These are phyloP conservation scores for Dinochytrium kinnereticum DNA, from an alignment of 371 early-diverging fungal genomes.

Conservation along the genomic window DNA sequence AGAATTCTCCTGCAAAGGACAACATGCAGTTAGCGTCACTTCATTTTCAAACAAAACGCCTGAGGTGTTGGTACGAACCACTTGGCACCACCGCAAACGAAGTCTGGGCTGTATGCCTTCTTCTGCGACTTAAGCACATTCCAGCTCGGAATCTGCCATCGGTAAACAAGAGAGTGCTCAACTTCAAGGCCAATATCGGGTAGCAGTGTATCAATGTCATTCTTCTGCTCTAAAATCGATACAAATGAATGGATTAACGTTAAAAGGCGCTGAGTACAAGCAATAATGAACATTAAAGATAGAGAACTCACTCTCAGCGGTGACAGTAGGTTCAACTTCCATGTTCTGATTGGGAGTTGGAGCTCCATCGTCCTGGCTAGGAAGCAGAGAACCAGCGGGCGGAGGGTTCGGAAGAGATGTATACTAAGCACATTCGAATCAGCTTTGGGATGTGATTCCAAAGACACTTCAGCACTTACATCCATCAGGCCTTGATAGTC, in stretches of 20 bases:
- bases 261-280: neutral
- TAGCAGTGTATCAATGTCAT: slow-evolving; percentile 22
- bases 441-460: too few relatives aligned
- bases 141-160: slow-evolving; percentile 57
- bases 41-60: too few relatives aligned
- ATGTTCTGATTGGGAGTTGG: neutral
- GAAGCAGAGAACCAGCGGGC: too few relatives aligned
- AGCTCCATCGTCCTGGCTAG: neutral
- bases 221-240: slow-evolving; percentile 8
- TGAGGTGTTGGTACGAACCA: too few relatives aligned
- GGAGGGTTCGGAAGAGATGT: neutral
- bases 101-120: slow-evolving; percentile 44
- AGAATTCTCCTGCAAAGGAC: slow-evolving; percentile 83
- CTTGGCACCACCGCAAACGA: slow-evolving; percentile 36
- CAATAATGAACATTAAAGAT: neutral
- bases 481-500: too few relatives aligned
- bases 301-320: slow-evolving; percentile 4
- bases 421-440: too few relatives aligned
- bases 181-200: slow-evolving; percentile 45
- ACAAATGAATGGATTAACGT: too few relatives aligned
- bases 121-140: slow-evolving; percentile 35
- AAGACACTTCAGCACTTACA: too few relatives aligned
- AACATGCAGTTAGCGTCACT: too few relatives aligned
- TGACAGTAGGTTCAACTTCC: neutral
- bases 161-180: slow-evolving; percentile 40